Percentiles rank a stretch among this genome's conserved stretches.
phyloP scores from a whole-genome alignment of 257 asterid genomes.

The Coffea eugenioides region DNA sequence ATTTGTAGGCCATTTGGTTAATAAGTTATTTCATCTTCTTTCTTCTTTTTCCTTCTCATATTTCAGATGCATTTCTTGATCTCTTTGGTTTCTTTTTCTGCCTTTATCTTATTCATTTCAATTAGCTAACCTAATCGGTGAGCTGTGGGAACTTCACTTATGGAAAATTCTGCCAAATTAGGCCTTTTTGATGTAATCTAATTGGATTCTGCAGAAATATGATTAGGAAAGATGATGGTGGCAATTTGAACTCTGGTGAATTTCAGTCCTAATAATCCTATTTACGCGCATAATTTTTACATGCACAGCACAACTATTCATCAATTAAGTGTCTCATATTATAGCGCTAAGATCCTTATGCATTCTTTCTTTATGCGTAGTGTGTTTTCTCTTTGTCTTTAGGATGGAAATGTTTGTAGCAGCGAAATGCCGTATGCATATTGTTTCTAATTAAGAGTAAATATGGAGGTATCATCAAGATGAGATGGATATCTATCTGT shows the following conservation, averaged over 20 bases:
- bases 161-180: neutral
- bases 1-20: neutral
- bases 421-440: neutral
- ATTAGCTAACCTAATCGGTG: neutral
- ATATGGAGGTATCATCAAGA: neutral
- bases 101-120: neutral
- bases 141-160: neutral
- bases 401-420: neutral
- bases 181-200: neutral
- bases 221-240: no score
- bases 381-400: neutral
- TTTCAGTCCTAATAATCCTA: neutral
- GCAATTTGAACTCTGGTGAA: neutral
- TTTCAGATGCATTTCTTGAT: neutral
- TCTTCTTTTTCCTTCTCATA: neutral
- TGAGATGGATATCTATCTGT: neutral
- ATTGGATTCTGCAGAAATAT: neutral
- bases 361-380: neutral
- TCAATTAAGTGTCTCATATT: neutral
- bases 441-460: neutral
- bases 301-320: neutral
- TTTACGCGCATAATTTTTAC: neutral
- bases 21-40: neutral
- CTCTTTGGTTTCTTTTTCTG: neutral
- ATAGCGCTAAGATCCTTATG: no score